Base-by-base conservation (phyloP, 2,329 filamentous ascomycete genomes). In the Trichoderma harzianum region DNA sequence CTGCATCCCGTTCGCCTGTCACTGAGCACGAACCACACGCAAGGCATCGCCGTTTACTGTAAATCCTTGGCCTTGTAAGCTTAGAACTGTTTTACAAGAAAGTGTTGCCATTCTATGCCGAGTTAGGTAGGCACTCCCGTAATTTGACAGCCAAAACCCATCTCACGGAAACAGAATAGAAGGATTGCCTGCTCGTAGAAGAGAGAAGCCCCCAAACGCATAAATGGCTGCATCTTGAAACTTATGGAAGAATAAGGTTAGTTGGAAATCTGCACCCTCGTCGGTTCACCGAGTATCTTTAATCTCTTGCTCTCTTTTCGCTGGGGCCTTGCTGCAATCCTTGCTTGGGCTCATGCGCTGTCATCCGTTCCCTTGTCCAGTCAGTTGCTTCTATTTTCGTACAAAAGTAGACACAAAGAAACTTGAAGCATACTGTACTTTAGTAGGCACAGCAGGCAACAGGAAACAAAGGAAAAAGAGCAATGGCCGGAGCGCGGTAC, bases 161-260 rank as follows among this genome's bases (percentile, higher is more conserved):
- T 14, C 36, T 30, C 8, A 16, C 18, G 24, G 43, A 30, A 39
- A 63, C 51, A 55, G 26, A 55, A 39, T 39, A 18, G 36, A 39
- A 39, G 5, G 36, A 39, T 18, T 39, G 3, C 10, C 8, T 1
- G 32, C 2, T 4, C 7, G 7, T 39, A 39, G 36, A 18, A 18
- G 12, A 55, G 51, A 26, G 12, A 26, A 24, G 12, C 43, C 36
- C 34, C 36, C 36, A 7, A 16, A n/a, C 24, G 61, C 61, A 65
- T 51, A 53, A 53, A 32, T 24, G 57, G 57, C n/a, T 39, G 34
- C 26, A 10, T 63, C 3, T 58, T 68, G 65, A 68, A 68, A 60
- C 18, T 68, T 68, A 60, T 68, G 65, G 55, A 68, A 68, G 65
- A 60, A 68, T 32, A 47, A 68, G 65, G 65, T 68, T 68, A 60